These are phyloP conservation scores for Fusarium fracticaudum DNA, from an alignment of 2,329 filamentous ascomycete genomes.

Conservation along the genomic window DNA sequence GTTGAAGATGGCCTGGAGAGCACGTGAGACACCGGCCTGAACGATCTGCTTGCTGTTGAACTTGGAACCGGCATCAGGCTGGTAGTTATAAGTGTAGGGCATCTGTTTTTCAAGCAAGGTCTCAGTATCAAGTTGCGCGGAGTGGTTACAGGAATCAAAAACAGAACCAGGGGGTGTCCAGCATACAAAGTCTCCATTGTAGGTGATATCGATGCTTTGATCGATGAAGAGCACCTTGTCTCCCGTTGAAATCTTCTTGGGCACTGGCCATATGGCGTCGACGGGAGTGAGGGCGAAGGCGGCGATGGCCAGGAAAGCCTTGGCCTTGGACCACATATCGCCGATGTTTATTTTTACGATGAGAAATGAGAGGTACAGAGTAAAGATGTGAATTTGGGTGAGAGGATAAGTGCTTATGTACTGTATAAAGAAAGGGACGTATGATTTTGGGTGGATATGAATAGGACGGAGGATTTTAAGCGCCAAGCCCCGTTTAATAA, in stretches of 20 bases:
- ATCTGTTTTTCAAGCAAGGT: conserved; percentile 54
- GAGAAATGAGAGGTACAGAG: not conserved
- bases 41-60: conserved; percentile 65
- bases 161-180: conserved; percentile 49
- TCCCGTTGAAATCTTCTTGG: conserved; percentile 61
- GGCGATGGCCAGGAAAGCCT: conserved; percentile 50
- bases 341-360: not conserved
- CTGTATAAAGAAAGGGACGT: not conserved
- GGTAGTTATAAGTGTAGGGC: conserved; percentile 57
- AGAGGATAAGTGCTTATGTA: not conserved
- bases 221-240: conserved; percentile 63
- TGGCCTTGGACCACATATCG: conserved; percentile 44
- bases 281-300: conserved; percentile 54
- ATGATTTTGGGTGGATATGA: conserved; percentile 7
- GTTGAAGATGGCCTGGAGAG: conserved; percentile 71
- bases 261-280: conserved; percentile 68
- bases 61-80: conserved; percentile 49
- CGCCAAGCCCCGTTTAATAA: conserved; percentile 36
- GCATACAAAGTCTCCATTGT: conserved; percentile 67
- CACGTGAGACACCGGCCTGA: conserved; percentile 65
- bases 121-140: conserved; percentile 44
- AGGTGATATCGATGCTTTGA: conserved; percentile 62
- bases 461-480: conserved; percentile 17
- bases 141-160: conserved; percentile 34
- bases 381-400: not conserved